phyloP scores from a whole-genome alignment of 768 basidiomycete genomes.

The Naematelia aurantialba region DNA sequence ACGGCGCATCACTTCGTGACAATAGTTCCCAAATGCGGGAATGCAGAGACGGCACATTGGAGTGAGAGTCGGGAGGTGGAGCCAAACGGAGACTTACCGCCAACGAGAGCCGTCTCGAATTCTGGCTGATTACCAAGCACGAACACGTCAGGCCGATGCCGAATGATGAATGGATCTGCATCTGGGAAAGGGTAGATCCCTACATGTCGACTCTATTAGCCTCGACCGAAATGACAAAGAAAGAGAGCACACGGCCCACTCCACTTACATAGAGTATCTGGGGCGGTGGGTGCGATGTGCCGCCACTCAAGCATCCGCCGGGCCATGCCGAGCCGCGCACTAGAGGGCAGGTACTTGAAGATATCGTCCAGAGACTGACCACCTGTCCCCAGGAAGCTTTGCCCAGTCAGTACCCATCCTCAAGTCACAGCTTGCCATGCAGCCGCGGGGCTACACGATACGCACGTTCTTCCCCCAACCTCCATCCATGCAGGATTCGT shows the following conservation, averaged over 20 bases:
- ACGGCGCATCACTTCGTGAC: too few species aligned
- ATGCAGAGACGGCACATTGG: too few species aligned
- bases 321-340: slow-evolving; percentile 69
- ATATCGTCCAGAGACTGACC: slow-evolving; percentile 95
- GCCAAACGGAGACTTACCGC: slow-evolving; percentile 41
- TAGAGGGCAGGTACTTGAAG: slow-evolving; percentile 73
- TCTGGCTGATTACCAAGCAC: slow-evolving; percentile 83
- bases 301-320: slow-evolving; percentile 82
- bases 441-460: neutral
- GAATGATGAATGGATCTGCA: slow-evolving; percentile 81
- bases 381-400: slow-evolving; percentile 72
- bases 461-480: slow-evolving; percentile 56
- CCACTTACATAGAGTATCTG: slow-evolving; percentile 76
- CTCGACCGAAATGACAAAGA: neutral
- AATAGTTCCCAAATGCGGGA: too few species aligned
- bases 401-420: neutral
- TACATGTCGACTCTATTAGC: slow-evolving; percentile 20
- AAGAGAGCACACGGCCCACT: neutral
- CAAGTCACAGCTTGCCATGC: neutral
- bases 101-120: slow-evolving; percentile 71
- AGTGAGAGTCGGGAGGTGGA: neutral
- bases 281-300: slow-evolving; percentile 97
- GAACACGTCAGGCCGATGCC: slow-evolving; percentile 83
- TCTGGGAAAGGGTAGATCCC: slow-evolving; percentile 92
- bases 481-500: slow-evolving; percentile 88